Conservation (phyloP, 2,329 filamentous ascomycete species). For the Talaromyces sp. region DNA sequence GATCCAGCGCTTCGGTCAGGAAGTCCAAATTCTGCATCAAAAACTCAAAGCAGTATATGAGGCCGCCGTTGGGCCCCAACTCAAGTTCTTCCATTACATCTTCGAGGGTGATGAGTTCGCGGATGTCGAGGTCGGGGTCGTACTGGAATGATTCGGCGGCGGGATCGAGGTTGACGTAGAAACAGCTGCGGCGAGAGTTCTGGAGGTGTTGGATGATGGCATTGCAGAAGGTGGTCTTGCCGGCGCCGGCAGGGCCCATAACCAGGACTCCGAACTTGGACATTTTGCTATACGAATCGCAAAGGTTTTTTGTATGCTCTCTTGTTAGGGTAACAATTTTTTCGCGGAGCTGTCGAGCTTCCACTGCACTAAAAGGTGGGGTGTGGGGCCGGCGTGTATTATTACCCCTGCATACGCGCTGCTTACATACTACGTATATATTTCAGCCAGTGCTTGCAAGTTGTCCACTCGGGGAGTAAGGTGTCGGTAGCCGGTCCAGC, state of each 20-base stretch:
- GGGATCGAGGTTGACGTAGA: constrained; percentile 98
- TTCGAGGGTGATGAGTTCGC: constrained; percentile 86
- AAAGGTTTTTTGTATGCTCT: not conserved
- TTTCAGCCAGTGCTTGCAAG: not conserved
- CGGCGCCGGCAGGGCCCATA: constrained; percentile 93
- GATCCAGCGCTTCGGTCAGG: constrained; percentile 78
- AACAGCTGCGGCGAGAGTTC: constrained; percentile 86
- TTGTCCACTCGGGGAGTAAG: constrained; percentile 11
- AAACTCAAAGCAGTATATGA: constrained; percentile 97
- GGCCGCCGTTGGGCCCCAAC: constrained; percentile 84
- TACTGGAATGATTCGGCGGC: constrained; percentile 92
- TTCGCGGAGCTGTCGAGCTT: constrained; percentile 6
- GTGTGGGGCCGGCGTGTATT: constrained; percentile 8
- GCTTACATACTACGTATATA: constrained; percentile 2
- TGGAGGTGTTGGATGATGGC: constrained; percentile 89
- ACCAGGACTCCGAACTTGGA: constrained; percentile 93
- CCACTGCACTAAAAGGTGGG: not conserved
- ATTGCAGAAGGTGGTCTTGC: constrained; percentile 96
- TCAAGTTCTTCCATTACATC: constrained; percentile 96
- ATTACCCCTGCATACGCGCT: constrained; percentile 13
- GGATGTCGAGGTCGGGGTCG: constrained; percentile 90
- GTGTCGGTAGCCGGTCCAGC: constrained; percentile 10
- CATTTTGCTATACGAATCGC: constrained; percentile 52
- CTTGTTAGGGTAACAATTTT: not conserved
- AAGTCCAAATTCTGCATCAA: constrained; percentile 93